A percentile compares a stretch with the other conserved stretches of the same genome.
phyloP scores from a whole-genome alignment of 768 basidiomycete genomes.

The Scleroderma citrinum region DNA sequence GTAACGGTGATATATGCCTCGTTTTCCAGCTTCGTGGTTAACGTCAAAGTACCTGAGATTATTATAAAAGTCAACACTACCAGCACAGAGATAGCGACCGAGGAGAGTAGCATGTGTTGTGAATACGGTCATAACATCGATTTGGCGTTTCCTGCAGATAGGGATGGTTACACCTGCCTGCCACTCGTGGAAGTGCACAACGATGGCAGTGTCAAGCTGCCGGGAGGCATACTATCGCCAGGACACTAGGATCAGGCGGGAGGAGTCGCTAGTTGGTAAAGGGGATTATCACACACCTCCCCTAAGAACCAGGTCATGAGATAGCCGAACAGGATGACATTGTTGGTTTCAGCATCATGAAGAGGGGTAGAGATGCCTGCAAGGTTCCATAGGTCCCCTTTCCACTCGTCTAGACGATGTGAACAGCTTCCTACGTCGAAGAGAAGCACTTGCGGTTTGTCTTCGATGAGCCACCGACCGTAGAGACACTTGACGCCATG shows the following conservation, averaged over 20 bases:
- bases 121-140: slow-evolving; percentile 98
- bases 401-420: slow-evolving; percentile 94
- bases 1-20: slow-evolving; percentile 97
- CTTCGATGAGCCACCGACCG: slow-evolving; percentile 98
- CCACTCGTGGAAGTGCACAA: slow-evolving; percentile 99
- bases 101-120: slow-evolving; percentile 98
- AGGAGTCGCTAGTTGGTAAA: too few relatives aligned
- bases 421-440: slow-evolving; percentile 92
- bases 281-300: slow-evolving; percentile 47
- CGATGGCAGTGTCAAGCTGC: slow-evolving; percentile 78
- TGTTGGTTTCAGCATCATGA: slow-evolving; percentile 96
- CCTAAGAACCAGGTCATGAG: slow-evolving; percentile 99
- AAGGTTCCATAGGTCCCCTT: slow-evolving; percentile 95
- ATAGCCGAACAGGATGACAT: slow-evolving; percentile 96
- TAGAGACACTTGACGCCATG: slow-evolving; percentile 93
- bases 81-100: slow-evolving; percentile 97
- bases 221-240: slow-evolving; percentile 63
- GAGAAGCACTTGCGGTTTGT: slow-evolving; percentile 88
- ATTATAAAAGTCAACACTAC: slow-evolving; percentile 98
- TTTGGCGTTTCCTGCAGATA: slow-evolving; percentile 90
- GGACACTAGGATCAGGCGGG: too few relatives aligned
- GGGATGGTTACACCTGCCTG: slow-evolving; percentile 95
- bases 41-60: slow-evolving; percentile 99
- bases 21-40: slow-evolving; percentile 98
- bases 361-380: slow-evolving; percentile 97